Evolutionary conservation across 208 protist species (phyloP).

Genomic region (Trypanosoma vivax): DNA sequence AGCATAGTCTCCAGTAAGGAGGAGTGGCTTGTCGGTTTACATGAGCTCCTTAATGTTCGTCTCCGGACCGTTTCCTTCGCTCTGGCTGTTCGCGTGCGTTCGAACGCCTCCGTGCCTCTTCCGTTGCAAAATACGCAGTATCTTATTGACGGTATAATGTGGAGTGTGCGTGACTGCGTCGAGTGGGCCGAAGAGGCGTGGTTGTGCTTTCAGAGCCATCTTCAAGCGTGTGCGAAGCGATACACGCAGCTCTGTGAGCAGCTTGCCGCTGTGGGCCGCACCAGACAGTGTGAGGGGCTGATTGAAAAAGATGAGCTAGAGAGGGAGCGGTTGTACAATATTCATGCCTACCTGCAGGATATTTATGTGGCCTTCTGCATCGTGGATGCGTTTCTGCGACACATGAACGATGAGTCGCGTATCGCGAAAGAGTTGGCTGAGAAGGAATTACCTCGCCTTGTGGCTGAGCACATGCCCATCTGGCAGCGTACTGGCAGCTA

Average conservation of each 20-base stretch:
- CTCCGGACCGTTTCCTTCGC: constrained; percentile 45
- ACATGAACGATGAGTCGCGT: constrained; percentile 16
- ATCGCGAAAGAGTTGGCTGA: constrained; percentile 21
- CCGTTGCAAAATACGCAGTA: constrained; percentile 64
- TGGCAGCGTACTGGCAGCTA: constrained; percentile 8
- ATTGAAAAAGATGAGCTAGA: constrained; percentile 9
- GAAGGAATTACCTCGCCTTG: constrained; percentile 47
- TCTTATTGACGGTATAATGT: constrained; percentile 68
- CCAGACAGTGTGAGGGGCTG: background rate
- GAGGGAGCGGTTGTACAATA: constrained; percentile 40
- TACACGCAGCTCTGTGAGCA: constrained; percentile 26
- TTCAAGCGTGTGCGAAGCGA: constrained; percentile 44
- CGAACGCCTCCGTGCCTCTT: constrained; percentile 31
- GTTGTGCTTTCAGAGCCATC: constrained; percentile 49
- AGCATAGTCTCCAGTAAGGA: constrained; percentile 20
- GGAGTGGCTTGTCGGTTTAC: constrained; percentile 49
- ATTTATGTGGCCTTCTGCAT: constrained; percentile 66
- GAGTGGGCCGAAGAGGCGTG: constrained; percentile 49
- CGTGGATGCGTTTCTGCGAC: constrained; percentile 58
- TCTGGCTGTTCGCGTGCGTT: constrained; percentile 25
- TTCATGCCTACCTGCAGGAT: constrained; percentile 61
- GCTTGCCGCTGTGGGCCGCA: constrained; percentile 1
- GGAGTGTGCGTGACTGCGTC: constrained; percentile 55
- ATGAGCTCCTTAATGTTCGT: constrained; percentile 44
- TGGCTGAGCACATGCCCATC: constrained; percentile 44